Conservation (phyloP, 2,329 filamentous ascomycete species). For the Fusarium sp. region DNA sequence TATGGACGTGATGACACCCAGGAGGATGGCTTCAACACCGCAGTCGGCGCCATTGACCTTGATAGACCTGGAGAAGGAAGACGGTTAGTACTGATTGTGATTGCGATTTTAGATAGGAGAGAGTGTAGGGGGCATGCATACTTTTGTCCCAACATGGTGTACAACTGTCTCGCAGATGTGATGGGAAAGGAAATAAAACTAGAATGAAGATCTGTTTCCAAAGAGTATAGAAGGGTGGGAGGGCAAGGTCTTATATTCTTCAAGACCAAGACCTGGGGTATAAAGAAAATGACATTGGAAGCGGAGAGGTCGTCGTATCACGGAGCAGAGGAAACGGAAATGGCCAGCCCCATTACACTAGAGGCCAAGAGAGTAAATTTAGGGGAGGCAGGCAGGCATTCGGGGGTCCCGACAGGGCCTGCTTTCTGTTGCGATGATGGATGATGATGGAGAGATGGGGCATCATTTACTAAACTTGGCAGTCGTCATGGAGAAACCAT, state of each 20-base stretch:
- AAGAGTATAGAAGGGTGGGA: slow-evolving; percentile 25
- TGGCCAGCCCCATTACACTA: slow-evolving; percentile 15
- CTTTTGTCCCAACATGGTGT: slow-evolving; percentile 47
- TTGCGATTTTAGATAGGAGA: no score
- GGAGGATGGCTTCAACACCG: slow-evolving; percentile 56
- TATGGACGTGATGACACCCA: slow-evolving; percentile 67
- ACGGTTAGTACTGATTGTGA: slow-evolving; percentile 11
- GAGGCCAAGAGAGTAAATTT: neutral
- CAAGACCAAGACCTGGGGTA: slow-evolving; percentile 11
- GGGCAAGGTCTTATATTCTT: slow-evolving; percentile 40
- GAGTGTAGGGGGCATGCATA: slow-evolving; percentile 16
- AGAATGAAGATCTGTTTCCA: slow-evolving; percentile 22
- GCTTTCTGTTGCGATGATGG: slow-evolving; percentile 18
- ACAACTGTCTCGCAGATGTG: slow-evolving; percentile 27
- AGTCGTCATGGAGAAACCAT: slow-evolving; percentile 48
- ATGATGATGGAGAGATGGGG: slow-evolving; percentile 9
- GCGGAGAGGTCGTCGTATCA: neutral
- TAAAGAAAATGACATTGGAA: slow-evolving; percentile 4
- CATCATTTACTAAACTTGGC: slow-evolving; percentile 45
- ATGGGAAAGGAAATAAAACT: slow-evolving; percentile 18
- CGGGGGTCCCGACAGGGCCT: slow-evolving; percentile 26
- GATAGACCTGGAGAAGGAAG: slow-evolving; percentile 52
- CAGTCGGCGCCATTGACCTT: slow-evolving; percentile 60
- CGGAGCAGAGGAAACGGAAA: slow-evolving; percentile 11
- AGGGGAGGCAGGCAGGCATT: slow-evolving; percentile 7